Base-by-base conservation (phyloP, 768 basidiomycete genomes). In the Phaffia australis region DNA sequence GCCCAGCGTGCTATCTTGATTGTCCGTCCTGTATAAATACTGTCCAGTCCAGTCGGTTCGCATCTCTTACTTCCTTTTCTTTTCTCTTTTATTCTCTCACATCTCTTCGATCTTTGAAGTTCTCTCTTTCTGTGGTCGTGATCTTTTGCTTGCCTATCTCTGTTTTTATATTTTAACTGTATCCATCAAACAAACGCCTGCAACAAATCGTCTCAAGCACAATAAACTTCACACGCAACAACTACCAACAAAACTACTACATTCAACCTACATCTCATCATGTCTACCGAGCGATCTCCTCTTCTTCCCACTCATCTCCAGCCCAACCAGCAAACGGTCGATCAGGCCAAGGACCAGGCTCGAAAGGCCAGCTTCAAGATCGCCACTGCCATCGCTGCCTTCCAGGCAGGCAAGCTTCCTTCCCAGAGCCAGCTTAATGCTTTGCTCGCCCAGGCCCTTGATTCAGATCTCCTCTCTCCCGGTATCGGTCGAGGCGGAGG, bases 401-500 rank as follows among this genome's bases (percentile, higher is more conserved):
- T 67, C n/a, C 14, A 35, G 46, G 60, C 66, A 14, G 66, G 66
- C 30, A 67, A 67, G 56, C 59, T 67, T 7, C 66, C 66, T 5
- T 55, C 66, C 14, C 54, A 67, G 59, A 49, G 56, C 5, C 66
- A 67, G 60, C 51, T 67, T 47, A 60, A 63, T 56, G n/a, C 15
- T 6, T 61, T 67, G 5, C 60, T 67, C 60, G 25, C 56, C 3
- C 35, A 50, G 11, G 60, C 66, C 27, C 67, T 69, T 52, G 67
- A 59, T 23, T 32, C 27, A 16, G 67, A 63, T 54, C 46, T 69
- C 9, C 67, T 69, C 47, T 60, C 62, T 15, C 63, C 61, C 61
- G 67, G 62, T 23, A 55, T 69, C 50, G 63, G 58, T 42, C 21
- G 35, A 11, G 57, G n/a, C 16, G n/a, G 23, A 21, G 57, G 58